Evolutionary conservation across 306 rosid species (phyloP).

Genomic region (peach (Prunus persica)): Prunus_persica_NCBIv2 NC_034009.1:41455001-41455500

Average conservation of each 20-base stretch:
- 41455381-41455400: conserved; percentile 82
- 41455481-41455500: background rate
- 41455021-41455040: conserved; percentile 46
- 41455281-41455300: conserved; percentile 74
- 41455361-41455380: conserved; percentile 67
- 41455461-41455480: background rate
- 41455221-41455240: conserved; percentile 73
- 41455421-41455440: conserved; percentile 59
- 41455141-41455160: conserved; percentile 53
- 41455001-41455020: conserved; percentile 87
- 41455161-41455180: conserved; percentile 84
- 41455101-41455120: conserved; percentile 48
- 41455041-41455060: conserved; percentile 45
- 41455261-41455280: conserved; percentile 82
- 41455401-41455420: conserved; percentile 75
- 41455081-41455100: conserved; percentile 92
- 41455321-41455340: conserved; percentile 57
- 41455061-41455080: conserved; percentile 69
- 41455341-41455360: conserved; percentile 71
- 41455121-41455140: conserved; percentile 58
- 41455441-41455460: conserved; percentile 22
- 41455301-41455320: conserved; percentile 87
- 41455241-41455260: conserved; percentile 60
- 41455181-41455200: conserved; percentile 65
- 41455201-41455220: conserved; percentile 74